phyloP scores from a whole-genome alignment of 306 rosid species.

The Medicago ruthenica region DNA sequence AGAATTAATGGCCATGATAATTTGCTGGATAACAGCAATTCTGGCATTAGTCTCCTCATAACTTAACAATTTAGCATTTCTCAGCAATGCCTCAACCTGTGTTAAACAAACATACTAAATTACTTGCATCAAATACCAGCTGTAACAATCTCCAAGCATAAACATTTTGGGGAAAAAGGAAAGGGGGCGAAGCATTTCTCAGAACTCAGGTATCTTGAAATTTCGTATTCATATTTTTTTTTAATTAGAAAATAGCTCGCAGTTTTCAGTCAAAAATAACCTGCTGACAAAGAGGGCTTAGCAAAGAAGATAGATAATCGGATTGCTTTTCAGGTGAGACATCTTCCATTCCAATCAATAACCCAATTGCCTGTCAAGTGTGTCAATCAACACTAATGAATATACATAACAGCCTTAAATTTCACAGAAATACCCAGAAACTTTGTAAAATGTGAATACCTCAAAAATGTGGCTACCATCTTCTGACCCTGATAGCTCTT shows the following conservation, averaged over 20 bases:
- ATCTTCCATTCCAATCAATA: slow-evolving; percentile 95
- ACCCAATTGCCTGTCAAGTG: slow-evolving; percentile 86
- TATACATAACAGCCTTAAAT: slow-evolving; percentile 29
- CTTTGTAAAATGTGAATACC: slow-evolving; percentile 51
- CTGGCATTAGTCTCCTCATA: slow-evolving; percentile 73
- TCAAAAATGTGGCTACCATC: slow-evolving; percentile 98
- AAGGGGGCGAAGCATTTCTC: slow-evolving; percentile 21
- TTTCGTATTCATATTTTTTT: neutral
- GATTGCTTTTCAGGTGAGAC: slow-evolving; percentile 80
- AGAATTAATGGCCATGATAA: slow-evolving; percentile 87
- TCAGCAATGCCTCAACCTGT: slow-evolving; percentile 80
- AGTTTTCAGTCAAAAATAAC: slow-evolving; percentile 50
- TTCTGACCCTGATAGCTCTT: slow-evolving; percentile 75
- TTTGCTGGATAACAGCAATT: slow-evolving; percentile 78
- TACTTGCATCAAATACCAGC: slow-evolving; percentile 32
- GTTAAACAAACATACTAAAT: slow-evolving; percentile 35
- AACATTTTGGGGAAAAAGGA: neutral
- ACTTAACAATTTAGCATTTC: slow-evolving; percentile 64
- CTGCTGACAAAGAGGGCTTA: slow-evolving; percentile 92
- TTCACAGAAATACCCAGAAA: slow-evolving; percentile 36
- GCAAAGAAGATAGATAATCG: slow-evolving; percentile 91
- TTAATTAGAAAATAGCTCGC: slow-evolving; percentile 3
- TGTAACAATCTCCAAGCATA: slow-evolving; percentile 14
- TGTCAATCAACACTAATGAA: slow-evolving; percentile 37
- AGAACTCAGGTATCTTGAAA: slow-evolving; percentile 29